Evolutionary conservation across 140 eudicot genomes (phyloP), one percentile per base, ranked within the genome.

Genomic region (Oenanthe javanica): DNA sequence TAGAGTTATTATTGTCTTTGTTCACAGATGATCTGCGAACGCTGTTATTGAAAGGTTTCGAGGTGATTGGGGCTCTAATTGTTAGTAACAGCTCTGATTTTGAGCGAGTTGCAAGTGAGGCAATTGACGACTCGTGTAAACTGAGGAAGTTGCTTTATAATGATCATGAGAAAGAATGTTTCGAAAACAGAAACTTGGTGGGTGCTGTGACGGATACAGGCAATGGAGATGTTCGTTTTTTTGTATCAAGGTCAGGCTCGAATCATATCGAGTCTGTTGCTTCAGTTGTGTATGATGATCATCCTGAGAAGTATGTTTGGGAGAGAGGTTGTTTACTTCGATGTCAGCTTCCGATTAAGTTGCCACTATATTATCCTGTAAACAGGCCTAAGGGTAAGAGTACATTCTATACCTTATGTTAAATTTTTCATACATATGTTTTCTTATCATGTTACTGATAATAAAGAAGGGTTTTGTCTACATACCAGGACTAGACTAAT

Each of bases 1-100:
- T 31, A 31, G 36, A 31, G 36, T 31, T 31, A 31, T 31, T 31
- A 31, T 31, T 31, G 36, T 31, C 36, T 31, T 31, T 31, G 36
- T 31, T 31, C 36, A 31, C 36, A 31, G 36, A 31, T 31, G 36
- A 31, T 31, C 36, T 31, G 36, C 36, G 36, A 31, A 31, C 36
- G 21, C 86, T 95, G 77, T 70, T 95, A 46, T 86, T 88, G 8
- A 87, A 87, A 84, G 99, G 99, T n/a, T 92, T 95, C 54, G 93
- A 95, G 83, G 93, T 95, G 21, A 86, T 93, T 55, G 97, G 97
- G 50, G 97, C 93, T 18, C 52, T 93, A 82, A 81, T 92, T 84
- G 84, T 82, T 43, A 89, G 87, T 66, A 72, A 76, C 27, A 83
- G 77, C 72, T 23, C 79, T 5, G 84, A 83, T 76, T 69, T 55